Conservation (phyloP, 1,284 basidiomycete species). For the Puccinia brachypodii region DNA sequence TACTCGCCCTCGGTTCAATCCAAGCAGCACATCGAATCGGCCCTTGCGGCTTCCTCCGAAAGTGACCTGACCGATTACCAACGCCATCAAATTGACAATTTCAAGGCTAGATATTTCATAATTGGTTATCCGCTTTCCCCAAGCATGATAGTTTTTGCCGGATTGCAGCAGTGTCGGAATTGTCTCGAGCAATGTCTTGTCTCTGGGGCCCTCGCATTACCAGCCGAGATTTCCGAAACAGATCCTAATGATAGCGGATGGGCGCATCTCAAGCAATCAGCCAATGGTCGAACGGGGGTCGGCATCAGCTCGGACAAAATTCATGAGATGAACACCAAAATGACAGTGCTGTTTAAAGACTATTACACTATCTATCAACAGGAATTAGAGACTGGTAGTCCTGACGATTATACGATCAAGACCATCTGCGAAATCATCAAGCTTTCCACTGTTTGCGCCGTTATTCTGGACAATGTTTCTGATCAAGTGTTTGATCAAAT, state of each 20-base stretch:
- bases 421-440: constrained; percentile 46
- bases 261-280: constrained; percentile 14
- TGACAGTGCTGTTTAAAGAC: constrained; percentile 33
- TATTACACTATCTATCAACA: constrained; percentile 28
- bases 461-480: constrained; percentile 29
- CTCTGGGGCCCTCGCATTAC: not conserved
- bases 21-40: constrained; percentile 4
- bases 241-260: constrained; percentile 17
- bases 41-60: constrained; percentile 12
- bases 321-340: constrained; percentile 10
- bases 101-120: constrained; percentile 41
- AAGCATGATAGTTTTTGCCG: constrained; percentile 31
- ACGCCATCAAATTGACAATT: constrained; percentile 33
- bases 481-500: constrained; percentile 27
- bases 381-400: not conserved
- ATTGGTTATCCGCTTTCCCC: constrained; percentile 19
- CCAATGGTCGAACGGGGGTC: constrained; percentile 16
- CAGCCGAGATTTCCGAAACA: constrained; percentile 5
- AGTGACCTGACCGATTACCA: constrained; percentile 19
- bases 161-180: constrained; percentile 31
- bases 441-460: constrained; percentile 13
- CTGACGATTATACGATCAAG: constrained; percentile 24
- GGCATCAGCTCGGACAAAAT: constrained; percentile 3
- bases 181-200: constrained; percentile 40
- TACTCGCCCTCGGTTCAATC: constrained; percentile 14